Evolutionary conservation across 1,139 yeast species (phyloP), one percentile per base, ranked within the genome.

Genomic region (Eremothecium sinecaudum): DNA sequence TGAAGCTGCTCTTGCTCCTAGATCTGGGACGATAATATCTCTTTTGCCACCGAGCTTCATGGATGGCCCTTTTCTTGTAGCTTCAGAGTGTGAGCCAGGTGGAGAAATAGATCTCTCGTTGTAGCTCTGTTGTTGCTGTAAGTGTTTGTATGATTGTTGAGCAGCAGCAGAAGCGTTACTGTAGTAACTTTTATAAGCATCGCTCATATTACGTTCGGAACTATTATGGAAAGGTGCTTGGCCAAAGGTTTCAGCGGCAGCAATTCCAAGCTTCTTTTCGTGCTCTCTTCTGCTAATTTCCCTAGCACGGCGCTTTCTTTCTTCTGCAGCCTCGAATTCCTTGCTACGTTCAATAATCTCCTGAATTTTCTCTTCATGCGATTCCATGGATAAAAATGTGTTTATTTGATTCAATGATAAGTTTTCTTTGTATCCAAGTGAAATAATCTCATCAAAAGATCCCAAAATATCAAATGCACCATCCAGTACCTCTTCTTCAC

Each of bases 321-420:
- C 96, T 61, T 90, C 98, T 34, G 86, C 79, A 28, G 98, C 98
- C 62, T 90, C 98, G 55, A 84, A 68, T 63, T 90, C 98, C 64
- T 90, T 92, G 64, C 90, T 90, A 58, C 93, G 77, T 61, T 90
- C 97, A 51, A 92, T 90, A 56, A 90, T 87, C 59, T 92, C 97
- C 66, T 90, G 97, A 53, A 92, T 87, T 67, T 84, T 87, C 63
- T 92, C 99, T 62, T 92, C 98, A 56, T 90, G 97, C 25, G 94
- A 81, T 62, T 92, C 97, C 98, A 92, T 90, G 57, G 86, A 92
- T 62, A 92, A 68, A 63, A 83, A 90, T 11, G 93, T 82, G 58
- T 75, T 77, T 44, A 92, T 84, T 64, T 90, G 98, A 37, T 77
- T 62, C 46, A 81, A 59, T 1, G 92, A 75, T 47, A 90, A 66